Evolutionary conservation across 192 early-diverging fungal species (phyloP).

Genomic region (Gaertneriomyces sp.): DNA sequence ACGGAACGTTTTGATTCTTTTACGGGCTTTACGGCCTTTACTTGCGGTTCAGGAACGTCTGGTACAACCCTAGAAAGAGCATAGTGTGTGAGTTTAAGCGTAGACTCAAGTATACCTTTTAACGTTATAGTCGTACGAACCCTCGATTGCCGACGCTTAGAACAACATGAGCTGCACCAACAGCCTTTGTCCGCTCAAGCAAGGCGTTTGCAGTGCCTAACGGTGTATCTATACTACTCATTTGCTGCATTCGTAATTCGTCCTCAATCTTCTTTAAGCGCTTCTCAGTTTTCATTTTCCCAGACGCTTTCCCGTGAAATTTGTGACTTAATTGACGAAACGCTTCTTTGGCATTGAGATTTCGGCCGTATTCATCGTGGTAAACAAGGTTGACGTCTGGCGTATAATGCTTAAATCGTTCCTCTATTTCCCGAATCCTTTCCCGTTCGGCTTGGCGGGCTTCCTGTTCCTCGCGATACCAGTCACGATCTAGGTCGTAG

Average conservation of each 20-base stretch:
- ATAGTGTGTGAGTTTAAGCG: neutral
- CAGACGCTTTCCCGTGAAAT: slow-evolving; percentile 92
- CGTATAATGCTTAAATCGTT: slow-evolving; percentile 85
- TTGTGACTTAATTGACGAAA: slow-evolving; percentile 87
- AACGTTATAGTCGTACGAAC: slow-evolving; percentile 13
- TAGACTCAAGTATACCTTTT: neutral
- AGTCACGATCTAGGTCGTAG: slow-evolving; percentile 57
- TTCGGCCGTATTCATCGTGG: slow-evolving; percentile 80
- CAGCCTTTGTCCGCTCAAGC: slow-evolving; percentile 63
- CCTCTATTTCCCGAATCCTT: slow-evolving; percentile 41
- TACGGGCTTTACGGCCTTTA: slow-evolving; percentile 3
- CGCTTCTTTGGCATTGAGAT: slow-evolving; percentile 84
- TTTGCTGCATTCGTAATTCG: slow-evolving; percentile 70
- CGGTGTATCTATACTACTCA: slow-evolving; percentile 71
- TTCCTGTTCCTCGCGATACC: slow-evolving; percentile 36
- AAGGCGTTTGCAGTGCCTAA: slow-evolving; percentile 70
- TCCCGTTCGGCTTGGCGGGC: slow-evolving; percentile 36
- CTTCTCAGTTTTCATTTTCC: slow-evolving; percentile 94
- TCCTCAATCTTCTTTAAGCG: slow-evolving; percentile 76
- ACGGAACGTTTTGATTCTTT: neutral
- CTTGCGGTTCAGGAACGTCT: slow-evolving; percentile 16
- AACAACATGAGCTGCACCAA: slow-evolving; percentile 77
- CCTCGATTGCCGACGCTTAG: slow-evolving; percentile 73
- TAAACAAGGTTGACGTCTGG: slow-evolving; percentile 89
- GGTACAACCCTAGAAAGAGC: slow-evolving; percentile 16